phyloP scores from a whole-genome alignment of 768 basidiomycete genomes.

The Tulasnella sp. region DNA sequence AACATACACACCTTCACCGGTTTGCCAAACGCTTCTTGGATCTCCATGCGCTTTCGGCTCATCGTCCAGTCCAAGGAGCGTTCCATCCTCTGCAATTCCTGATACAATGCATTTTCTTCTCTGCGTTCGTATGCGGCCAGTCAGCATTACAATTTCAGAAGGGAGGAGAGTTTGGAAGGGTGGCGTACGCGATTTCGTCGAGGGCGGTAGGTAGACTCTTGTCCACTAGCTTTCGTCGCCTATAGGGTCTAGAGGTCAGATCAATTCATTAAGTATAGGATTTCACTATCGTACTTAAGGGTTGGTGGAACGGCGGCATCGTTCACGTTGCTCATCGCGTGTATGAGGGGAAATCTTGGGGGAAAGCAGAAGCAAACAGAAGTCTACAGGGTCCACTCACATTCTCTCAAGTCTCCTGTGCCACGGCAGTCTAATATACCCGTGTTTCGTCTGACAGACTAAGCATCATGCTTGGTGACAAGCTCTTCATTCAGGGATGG shows the following conservation, averaged over 20 bases:
- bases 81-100: slow-evolving; percentile 77
- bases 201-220: slow-evolving; percentile 7
- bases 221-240: slow-evolving; percentile 11
- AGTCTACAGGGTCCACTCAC: too few species aligned
- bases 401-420: too few species aligned
- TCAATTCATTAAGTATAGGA: background rate
- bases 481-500: too few species aligned
- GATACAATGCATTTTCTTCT: slow-evolving; percentile 47
- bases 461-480: too few species aligned
- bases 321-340: slow-evolving; percentile 1
- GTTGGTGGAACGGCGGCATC: slow-evolving; percentile 3
- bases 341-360: too few species aligned
- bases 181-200: slow-evolving; percentile 12
- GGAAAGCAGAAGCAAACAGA: too few species aligned
- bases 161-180: background rate
- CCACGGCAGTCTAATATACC: too few species aligned
- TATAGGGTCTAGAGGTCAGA: background rate
- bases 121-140: background rate
- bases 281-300: background rate
- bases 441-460: too few species aligned
- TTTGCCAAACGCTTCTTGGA: slow-evolving; percentile 75
- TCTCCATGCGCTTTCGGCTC: slow-evolving; percentile 77
- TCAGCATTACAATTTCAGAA: too few species aligned
- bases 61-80: slow-evolving; percentile 92
- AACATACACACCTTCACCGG: slow-evolving; percentile 48